Evolutionary conservation across 768 basidiomycete genomes (phyloP), one percentile per base, ranked within the genome.

Genomic region (Lactifluus hygrophoroides): DNA sequence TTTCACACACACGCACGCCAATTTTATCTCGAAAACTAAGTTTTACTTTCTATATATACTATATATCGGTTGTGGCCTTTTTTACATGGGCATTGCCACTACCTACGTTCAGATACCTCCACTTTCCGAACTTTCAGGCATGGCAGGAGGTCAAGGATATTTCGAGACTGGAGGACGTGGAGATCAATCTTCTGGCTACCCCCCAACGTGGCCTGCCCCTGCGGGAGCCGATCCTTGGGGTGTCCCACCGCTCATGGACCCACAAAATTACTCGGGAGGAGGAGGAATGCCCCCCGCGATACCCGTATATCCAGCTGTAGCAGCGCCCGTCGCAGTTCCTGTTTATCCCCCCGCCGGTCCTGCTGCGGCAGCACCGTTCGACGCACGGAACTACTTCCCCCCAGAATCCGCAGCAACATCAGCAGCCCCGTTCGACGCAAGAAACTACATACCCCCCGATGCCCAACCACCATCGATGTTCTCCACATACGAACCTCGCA

Each of bases 401-500:
- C 54, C 54, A 17, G 53, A 55, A 5, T 10, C 49, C 3, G 16
- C 21, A 17, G 2, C 51, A 7, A 9, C 49, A 1, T 10, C 21
- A 21, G 2, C 27, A n/a, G 49, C 7, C n/a, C 44, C 42, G 4
- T 60, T 51, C 43, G 58, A 60, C 17, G 28, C 54, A 40, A 55
- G 48, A 45, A 60, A 60, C 25, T 60, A 60, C 54, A 23, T 50
- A 14, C 58, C 58, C 2, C 58, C 54, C 25, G 49, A 51, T 23
- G 7, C 21, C 21, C 43, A 45, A 3, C 25, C n/a, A n/a, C 54
- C 45, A n/a, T 43, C 23, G 10, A 30, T 35, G 42, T 21, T 23
- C 2, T 38, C 48, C 5, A 57, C 60, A 19, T 61, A 64, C 60
- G 62, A 64, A 34, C 62, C 62, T 3, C 49, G 48, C 32, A 64